A percentile compares a stretch with the other conserved stretches of the same genome.
These are phyloP conservation scores for Clitocybe nebularis DNA, from an alignment of 1,284 basidiomycete species.

Conservation along the genomic window DNA sequence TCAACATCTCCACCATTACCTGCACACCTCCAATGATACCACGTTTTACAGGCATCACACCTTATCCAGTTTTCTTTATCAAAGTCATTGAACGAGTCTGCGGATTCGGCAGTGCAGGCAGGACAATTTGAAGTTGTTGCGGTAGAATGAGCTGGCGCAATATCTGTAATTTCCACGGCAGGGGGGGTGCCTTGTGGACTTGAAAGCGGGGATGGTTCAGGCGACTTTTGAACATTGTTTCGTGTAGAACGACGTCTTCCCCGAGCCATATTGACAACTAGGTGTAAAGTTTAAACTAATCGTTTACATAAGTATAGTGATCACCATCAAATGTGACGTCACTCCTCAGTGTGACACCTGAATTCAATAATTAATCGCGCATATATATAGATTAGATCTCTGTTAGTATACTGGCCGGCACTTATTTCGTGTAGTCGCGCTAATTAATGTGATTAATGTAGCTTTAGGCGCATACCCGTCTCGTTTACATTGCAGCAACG, in stretches of 20 bases:
- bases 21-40: constrained; percentile 83
- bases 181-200: constrained; percentile 15
- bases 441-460: no score
- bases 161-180: constrained; percentile 6
- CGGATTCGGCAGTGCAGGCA: constrained; percentile 31
- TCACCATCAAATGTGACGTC: no score
- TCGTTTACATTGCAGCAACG: no score
- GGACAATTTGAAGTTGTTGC: constrained; percentile 38
- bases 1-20: constrained; percentile 62
- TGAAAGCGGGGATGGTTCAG: constrained; percentile 17
- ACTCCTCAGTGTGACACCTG: no score
- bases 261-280: constrained; percentile 19
- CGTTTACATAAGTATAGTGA: no score
- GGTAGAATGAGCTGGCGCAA: constrained; percentile 7
- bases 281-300: no score
- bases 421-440: no score
- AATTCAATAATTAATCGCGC: no score
- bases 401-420: no score
- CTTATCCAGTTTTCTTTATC: constrained; percentile 70
- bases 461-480: no score
- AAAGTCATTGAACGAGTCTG: constrained; percentile 22
- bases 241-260: constrained; percentile 25
- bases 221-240: constrained; percentile 17
- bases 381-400: no score
- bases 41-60: constrained; percentile 73